Percentiles rank a stretch among this genome's conserved stretches.
These are phyloP conservation scores for Trichoderma lentiforme DNA, from an alignment of 2,329 filamentous ascomycete species.

Conservation along the genomic window DNA sequence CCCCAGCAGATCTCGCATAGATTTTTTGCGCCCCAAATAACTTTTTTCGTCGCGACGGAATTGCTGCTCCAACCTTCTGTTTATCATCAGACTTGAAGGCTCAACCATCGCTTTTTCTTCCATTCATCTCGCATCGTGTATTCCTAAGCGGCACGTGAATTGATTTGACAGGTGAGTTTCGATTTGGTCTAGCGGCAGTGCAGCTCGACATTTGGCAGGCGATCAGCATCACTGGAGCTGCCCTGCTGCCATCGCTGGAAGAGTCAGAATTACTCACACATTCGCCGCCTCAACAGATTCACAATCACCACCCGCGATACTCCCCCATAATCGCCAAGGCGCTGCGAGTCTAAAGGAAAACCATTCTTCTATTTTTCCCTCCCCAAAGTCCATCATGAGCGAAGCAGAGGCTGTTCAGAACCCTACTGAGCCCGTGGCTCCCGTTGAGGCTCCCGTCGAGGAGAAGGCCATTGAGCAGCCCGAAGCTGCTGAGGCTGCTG, in stretches of 20 bases:
- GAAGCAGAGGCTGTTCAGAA: slow-evolving; percentile 39
- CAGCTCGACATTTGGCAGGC: neutral
- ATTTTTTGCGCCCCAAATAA: slow-evolving; percentile 19
- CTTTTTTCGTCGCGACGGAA: slow-evolving; percentile 18
- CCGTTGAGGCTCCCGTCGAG: slow-evolving; percentile 20
- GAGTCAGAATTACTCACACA: slow-evolving; percentile 5
- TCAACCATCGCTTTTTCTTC: neutral
- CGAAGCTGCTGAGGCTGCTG: slow-evolving; percentile 12
- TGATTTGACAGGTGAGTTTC: neutral
- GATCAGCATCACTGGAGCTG: neutral
- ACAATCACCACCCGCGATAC: neutral
- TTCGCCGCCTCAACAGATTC: neutral
- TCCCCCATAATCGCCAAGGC: neutral
- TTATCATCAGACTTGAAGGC: neutral
- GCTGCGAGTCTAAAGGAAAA: neutral
- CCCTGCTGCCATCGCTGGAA: neutral
- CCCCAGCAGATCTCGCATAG: slow-evolving; percentile 17
- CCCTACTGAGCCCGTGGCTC: slow-evolving; percentile 36
- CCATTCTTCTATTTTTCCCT: neutral
- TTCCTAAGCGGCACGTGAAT: neutral
- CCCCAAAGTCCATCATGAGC: slow-evolving; percentile 34
- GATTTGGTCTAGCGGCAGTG: neutral
- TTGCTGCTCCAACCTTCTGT: slow-evolving; percentile 20
- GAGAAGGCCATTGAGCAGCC: slow-evolving; percentile 25
- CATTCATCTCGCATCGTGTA: neutral